Conservation (phyloP, 306 rosid genomes). For the Prunus padus region DNA sequence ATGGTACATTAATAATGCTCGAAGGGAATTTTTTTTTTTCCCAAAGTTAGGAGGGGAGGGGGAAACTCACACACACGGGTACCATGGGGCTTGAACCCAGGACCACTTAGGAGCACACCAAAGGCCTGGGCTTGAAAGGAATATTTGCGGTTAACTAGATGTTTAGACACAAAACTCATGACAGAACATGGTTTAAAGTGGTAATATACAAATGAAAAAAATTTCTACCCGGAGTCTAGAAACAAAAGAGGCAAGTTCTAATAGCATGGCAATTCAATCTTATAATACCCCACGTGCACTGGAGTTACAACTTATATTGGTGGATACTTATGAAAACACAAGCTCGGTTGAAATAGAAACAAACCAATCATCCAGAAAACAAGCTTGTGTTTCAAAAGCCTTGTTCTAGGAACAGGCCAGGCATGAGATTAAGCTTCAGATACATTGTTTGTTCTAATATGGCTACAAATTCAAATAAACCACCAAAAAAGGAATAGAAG, state of each 20-base stretch:
- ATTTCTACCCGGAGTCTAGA: too few species aligned
- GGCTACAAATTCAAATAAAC: neutral
- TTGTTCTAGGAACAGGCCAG: neutral
- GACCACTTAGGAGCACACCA: too few species aligned
- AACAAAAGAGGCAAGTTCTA: neutral
- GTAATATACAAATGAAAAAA: neutral
- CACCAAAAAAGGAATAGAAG: neutral
- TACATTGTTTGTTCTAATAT: neutral
- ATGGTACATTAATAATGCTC: neutral
- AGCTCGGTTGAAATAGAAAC: neutral
- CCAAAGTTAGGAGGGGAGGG: too few species aligned
- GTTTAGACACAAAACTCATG: neutral
- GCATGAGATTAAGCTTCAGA: constrained; percentile 3
- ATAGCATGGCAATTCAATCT: neutral
- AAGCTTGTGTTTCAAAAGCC: neutral
- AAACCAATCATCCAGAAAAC: neutral
- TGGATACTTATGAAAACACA: neutral
- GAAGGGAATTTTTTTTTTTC: neutral
- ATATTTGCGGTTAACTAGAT: neutral
- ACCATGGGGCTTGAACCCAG: too few species aligned
- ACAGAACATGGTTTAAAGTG: neutral
- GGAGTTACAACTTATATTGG: neutral
- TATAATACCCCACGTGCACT: neutral
- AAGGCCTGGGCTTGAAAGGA: neutral
- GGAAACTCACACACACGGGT: too few species aligned